These are phyloP conservation scores for Aspergillus coremiiformis DNA, from an alignment of 495 filamentous ascomycete genomes.

Conservation along the genomic window DNA sequence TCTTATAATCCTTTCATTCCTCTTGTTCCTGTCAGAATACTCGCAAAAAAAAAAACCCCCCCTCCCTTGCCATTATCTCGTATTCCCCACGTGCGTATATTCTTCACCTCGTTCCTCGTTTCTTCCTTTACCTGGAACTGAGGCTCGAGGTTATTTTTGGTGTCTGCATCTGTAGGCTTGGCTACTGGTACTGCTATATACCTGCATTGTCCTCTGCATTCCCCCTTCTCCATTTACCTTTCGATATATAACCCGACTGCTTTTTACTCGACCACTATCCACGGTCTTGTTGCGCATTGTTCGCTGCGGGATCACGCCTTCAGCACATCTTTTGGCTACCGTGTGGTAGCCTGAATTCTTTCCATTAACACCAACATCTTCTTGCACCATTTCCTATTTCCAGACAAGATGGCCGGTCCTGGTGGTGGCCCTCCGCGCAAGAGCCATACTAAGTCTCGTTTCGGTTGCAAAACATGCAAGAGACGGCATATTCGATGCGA, in stretches of 20 bases:
- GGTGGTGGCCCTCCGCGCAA: conserved; percentile 49
- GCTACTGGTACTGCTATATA: conserved; percentile 5
- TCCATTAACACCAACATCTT: background rate
- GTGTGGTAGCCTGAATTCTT: background rate
- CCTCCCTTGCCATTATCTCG: conserved; percentile 22
- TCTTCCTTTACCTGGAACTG: conserved; percentile 9
- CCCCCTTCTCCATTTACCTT: background rate
- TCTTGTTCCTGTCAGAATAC: conserved; percentile 10
- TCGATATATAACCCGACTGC: background rate
- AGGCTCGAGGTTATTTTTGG: conserved; percentile 29
- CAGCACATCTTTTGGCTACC: background rate
- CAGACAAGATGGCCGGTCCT: conserved; percentile 40
- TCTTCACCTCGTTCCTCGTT: conserved; percentile 5
- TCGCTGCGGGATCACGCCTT: background rate
- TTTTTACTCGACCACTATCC: background rate
- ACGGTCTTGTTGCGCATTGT: background rate
- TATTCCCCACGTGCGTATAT: conserved; percentile 24
- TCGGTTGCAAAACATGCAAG: conserved; percentile 97
- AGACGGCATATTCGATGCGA: conserved; percentile 95
- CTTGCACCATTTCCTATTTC: background rate
- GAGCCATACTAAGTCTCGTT: conserved; percentile 96
- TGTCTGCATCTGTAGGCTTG: conserved; percentile 13
- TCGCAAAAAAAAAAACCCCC: conserved; percentile 4
- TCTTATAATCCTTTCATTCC: conserved; percentile 9
- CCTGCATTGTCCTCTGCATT: background rate